Evolutionary conservation across 441 rosid genomes (phyloP).

Genomic region (Pelargonium myrrhifolium): DNA sequence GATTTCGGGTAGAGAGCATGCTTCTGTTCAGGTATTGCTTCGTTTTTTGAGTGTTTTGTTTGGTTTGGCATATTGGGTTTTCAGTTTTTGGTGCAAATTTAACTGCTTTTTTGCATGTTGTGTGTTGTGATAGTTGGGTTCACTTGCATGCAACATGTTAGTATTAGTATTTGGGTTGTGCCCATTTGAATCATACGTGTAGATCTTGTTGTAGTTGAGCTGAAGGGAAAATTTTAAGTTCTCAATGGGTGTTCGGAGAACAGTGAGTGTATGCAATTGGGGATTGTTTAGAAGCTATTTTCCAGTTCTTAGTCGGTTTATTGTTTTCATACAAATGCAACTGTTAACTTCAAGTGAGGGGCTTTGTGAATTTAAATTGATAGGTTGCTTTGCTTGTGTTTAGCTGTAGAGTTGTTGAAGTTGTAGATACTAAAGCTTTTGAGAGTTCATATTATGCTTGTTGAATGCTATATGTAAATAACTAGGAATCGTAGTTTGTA

Average conservation of each 20-base stretch:
- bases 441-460: neutral
- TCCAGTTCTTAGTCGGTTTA: neutral
- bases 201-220: neutral
- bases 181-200: neutral
- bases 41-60: neutral
- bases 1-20: slow-evolving; percentile 55
- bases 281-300: neutral
- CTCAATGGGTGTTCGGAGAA: neutral
- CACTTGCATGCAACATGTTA: no score
- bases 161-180: no score
- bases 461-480: neutral
- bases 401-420: neutral
- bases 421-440: neutral
- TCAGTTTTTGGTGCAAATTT: neutral
- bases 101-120: neutral
- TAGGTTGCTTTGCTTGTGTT: neutral
- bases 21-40: slow-evolving; percentile 49
- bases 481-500: neutral
- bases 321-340: neutral
- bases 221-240: neutral
- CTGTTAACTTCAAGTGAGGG: neutral
- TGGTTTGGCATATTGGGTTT: neutral
- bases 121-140: no score
- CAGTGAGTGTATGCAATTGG: neutral
- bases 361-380: neutral